These are phyloP conservation scores for Mucor plumbeus DNA, from an alignment of 371 early-diverging fungal genomes.

Conservation along the genomic window DNA sequence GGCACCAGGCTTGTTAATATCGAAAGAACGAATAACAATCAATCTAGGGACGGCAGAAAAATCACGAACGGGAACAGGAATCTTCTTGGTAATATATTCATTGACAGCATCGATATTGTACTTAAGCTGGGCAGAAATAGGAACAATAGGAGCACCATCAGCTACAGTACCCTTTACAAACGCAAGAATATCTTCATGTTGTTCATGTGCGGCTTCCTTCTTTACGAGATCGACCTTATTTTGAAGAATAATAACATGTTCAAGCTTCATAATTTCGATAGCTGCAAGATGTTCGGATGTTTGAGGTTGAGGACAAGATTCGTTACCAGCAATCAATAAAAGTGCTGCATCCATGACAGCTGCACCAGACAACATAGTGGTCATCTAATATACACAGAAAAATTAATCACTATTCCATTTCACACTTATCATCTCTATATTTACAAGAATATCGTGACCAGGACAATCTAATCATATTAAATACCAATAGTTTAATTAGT, in stretches of 20 bases:
- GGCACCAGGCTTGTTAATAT: constrained; percentile 99
- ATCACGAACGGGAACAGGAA: constrained; percentile 97
- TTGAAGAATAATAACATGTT: constrained; percentile 99
- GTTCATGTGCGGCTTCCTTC: constrained; percentile 94
- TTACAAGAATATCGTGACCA: constrained; percentile 99
- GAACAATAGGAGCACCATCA: constrained; percentile 97
- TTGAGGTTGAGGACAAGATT: constrained; percentile 99
- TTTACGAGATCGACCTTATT: constrained; percentile 99
- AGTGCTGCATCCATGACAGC: constrained; percentile 99
- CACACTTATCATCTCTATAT: background rate
- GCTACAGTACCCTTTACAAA: constrained; percentile 98
- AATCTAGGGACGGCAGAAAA: constrained; percentile 92
- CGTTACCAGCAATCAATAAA: constrained; percentile 99
- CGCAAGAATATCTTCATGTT: constrained; percentile 93
- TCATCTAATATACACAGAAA: constrained; percentile 72
- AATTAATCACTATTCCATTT: background rate
- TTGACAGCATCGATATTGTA: constrained; percentile 99
- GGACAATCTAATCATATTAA: constrained; percentile 86
- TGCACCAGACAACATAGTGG: constrained; percentile 99
- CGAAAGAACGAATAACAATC: constrained; percentile 99
- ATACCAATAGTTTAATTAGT: background rate
- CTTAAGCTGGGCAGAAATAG: constrained; percentile 99
- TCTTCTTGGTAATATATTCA: constrained; percentile 99
- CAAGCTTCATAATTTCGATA: constrained; percentile 99
- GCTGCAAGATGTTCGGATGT: constrained; percentile 99